Evolutionary conservation across 495 filamentous ascomycete genomes (phyloP).

Genomic region (Lasiosphaeria hispida): DNA sequence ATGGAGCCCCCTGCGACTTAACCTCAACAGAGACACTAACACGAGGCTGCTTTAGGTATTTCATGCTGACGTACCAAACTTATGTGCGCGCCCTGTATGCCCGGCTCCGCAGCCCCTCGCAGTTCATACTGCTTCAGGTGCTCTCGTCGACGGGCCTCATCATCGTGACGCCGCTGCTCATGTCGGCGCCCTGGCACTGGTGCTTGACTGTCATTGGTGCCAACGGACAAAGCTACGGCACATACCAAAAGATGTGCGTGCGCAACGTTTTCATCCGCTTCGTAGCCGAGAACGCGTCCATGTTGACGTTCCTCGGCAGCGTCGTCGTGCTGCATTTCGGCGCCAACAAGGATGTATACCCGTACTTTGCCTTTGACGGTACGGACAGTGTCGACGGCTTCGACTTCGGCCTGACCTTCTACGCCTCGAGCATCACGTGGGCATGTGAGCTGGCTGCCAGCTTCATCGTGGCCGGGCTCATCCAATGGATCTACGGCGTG

Average conservation of each 20-base stretch:
- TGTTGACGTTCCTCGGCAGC: conserved; percentile 61
- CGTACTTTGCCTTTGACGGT: conserved; percentile 56
- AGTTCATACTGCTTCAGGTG: conserved; percentile 59
- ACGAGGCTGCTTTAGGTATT: conserved; percentile 58
- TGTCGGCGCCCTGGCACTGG: conserved; percentile 56
- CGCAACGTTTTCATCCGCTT: conserved; percentile 62
- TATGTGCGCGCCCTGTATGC: conserved; percentile 69
- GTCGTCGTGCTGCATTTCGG: conserved; percentile 61
- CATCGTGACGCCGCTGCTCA: conserved; percentile 57
- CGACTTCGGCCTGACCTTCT: conserved; percentile 57
- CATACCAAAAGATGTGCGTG: conserved; percentile 59
- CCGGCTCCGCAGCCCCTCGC: conserved; percentile 55
- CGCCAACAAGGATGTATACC: conserved; percentile 58
- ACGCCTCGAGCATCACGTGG: conserved; percentile 58
- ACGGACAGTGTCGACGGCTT: conserved; percentile 43
- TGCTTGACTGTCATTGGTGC: conserved; percentile 45
- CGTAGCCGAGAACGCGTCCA: conserved; percentile 61
- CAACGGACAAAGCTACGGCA: conserved; percentile 52
- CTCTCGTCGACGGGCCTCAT: conserved; percentile 57
- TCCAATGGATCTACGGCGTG: conserved; percentile 52
- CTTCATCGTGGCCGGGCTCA: conserved; percentile 54
- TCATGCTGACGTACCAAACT: conserved; percentile 64
- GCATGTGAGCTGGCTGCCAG: conserved; percentile 58
- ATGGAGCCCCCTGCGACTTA: background rate
- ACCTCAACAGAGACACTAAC: conserved; percentile 19